These are phyloP conservation scores for Solanum corneliomulleri DNA, from an alignment of 257 asterid genomes.

Conservation along the genomic window DNA sequence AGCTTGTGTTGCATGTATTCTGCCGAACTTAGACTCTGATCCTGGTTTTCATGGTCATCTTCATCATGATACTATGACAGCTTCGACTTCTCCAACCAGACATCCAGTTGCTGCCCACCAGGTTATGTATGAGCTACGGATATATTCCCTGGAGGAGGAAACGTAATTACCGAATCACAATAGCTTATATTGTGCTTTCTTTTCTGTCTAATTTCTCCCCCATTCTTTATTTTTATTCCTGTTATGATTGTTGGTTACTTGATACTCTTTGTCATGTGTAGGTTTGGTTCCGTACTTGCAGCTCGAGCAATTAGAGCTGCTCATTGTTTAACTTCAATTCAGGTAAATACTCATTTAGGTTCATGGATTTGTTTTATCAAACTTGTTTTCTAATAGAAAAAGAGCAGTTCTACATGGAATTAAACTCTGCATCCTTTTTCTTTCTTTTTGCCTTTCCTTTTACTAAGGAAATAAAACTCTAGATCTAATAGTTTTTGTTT, in stretches of 20 bases:
- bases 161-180: constrained; percentile 39
- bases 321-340: constrained; percentile 97
- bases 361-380: neutral
- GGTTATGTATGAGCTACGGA: constrained; percentile 87
- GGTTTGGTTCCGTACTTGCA: constrained; percentile 77
- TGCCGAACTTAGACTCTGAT: constrained; percentile 65
- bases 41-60: constrained; percentile 54
- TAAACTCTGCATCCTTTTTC: neutral
- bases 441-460: neutral
- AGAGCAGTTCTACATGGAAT: neutral
- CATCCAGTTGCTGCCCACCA: constrained; percentile 84
- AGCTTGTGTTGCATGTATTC: constrained; percentile 91
- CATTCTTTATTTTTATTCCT: neutral
- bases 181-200: neutral
- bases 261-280: constrained; percentile 12
- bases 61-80: constrained; percentile 53
- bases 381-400: neutral
- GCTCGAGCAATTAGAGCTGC: constrained; percentile 98
- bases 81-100: constrained; percentile 89
- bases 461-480: neutral
- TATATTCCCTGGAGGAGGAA: constrained; percentile 90
- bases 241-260: constrained; percentile 4
- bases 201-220: neutral
- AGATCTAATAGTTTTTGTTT: neutral
- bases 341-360: constrained; percentile 41